Evolutionary conservation across 1,139 yeast genomes (phyloP), one percentile per base, ranked within the genome.

Genomic region (Taphrina sp.): DNA sequence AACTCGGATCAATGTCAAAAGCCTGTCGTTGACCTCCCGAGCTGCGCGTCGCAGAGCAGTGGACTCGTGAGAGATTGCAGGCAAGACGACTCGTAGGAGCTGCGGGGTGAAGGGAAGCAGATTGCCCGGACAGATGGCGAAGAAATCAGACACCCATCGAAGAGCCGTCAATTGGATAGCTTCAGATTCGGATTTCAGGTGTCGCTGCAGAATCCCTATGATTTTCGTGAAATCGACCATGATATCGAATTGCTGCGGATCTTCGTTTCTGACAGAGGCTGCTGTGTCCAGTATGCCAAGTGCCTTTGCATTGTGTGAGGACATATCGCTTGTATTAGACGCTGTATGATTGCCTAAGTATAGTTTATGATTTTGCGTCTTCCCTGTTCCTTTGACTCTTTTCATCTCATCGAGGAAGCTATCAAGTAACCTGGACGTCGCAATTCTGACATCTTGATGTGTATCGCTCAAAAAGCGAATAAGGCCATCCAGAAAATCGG

Each of bases 401-500:
- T 81, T 81, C 45, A 90, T 85, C 65, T 92, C 98, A 61, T 83
- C 85, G 43, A 92, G 73, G 61, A 94, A 80, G 4, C 80, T 78
- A 61, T 83, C 85, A 60, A 94, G 70, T 28, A 89, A 77, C 46
- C 85, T 82, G 61, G 85, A 87, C 0, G 97, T 89, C 46, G 88
- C 90, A 2, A 84, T 82, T 60, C 95, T 76, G 3, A 94, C 95
- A 67, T 92, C 98, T 45, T 83, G 81, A 58, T 90, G 90, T 1
- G 95, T 77, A 63, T 86, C 92, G 62, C 88, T 86, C 58, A 92
- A 73, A 66, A 88, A 92, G 29, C 82, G 78, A 54, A 92, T 74
- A 57, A 94, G 73, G 0, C 96, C 96, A 54, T 90, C 95, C 43
- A 94, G 74, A 67, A 92, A 88, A 45, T 88, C 86, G 0, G 98